Base-by-base conservation (phyloP, 1,284 basidiomycete species). In the Waitea zeae region DNA sequence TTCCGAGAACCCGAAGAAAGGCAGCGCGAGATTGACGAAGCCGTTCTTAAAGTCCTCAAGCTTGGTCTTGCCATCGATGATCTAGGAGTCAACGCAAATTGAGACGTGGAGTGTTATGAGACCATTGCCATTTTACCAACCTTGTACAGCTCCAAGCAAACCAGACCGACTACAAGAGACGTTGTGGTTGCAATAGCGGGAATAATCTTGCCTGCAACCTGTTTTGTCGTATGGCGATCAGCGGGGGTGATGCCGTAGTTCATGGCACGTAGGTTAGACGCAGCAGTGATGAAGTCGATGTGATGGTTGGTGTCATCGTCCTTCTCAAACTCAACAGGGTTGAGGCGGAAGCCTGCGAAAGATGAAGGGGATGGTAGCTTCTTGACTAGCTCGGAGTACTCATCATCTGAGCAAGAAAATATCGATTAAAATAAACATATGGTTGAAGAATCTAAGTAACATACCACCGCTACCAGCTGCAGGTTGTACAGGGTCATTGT, bases 151-250 rank as follows among this genome's bases (percentile, higher is more conserved):
- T 99, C 95, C 38, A 99, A 56, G 56, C 92, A 97, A 31, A 96
- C 90, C 37, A 99, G 58, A 18, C 95, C 95, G 19, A 90, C 90
- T 20, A 95, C 87, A 30, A 96, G 70, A 12, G 90, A 81, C 1
- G 96, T 98, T 1, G 95, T 98, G 1, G 96, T 99, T 15, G 95
- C 95, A 49, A 99, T 98, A 12, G 95, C 95, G 36, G 95, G 95
- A 44, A 99, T 99, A 49, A 99, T 99, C 67, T 98, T 98, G 38
- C 95, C 95, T 3, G 95, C 96, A 49, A 99, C 96, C 53, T 95
- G 86, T 64, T 99, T 99, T 29, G 93, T 98, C 41, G 81, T 75
- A 60, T 98, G 92, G 38, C 79, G 72, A 57, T 96, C 89, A 11
- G 92, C 89, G 17, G 71, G 63, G 35, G 70, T 67, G 52, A 99